Conservation (phyloP, 2,329 filamentous ascomycete species). For the Botrytis squamosa region DNA sequence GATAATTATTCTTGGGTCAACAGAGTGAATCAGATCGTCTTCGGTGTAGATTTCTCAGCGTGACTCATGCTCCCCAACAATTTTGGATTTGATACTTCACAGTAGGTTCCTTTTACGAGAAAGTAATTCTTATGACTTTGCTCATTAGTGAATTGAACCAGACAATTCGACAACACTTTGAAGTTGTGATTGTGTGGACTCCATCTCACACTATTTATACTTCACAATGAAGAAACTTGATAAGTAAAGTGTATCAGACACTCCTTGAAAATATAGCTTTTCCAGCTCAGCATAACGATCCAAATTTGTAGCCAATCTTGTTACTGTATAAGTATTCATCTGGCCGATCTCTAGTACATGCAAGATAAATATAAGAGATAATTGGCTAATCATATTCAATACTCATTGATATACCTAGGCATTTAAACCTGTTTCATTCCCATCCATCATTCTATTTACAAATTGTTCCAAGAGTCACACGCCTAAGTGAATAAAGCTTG, state of each 20-base stretch:
- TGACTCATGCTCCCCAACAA: background rate
- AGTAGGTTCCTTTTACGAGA: background rate
- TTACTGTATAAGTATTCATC: no score
- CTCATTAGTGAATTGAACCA: background rate
- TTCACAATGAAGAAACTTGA: no score
- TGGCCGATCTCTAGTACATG: no score
- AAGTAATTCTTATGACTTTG: background rate
- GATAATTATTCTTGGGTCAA: background rate
- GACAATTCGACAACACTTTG: fast-evolving
- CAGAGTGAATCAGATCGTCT: background rate
- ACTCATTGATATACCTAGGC: background rate
- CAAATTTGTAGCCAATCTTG: no score
- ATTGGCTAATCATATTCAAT: background rate
- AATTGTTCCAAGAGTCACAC: background rate
- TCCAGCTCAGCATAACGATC: no score
- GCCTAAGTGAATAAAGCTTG: background rate
- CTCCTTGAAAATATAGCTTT: no score
- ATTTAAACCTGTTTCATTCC: background rate
- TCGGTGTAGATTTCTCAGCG: background rate
- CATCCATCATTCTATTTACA: background rate
- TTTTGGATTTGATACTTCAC: background rate
- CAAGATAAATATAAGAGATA: no score
- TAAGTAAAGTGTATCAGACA: no score
- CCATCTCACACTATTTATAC: no score
- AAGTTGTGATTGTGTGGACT: background rate